phyloP scores from a whole-genome alignment of 495 filamentous ascomycete genomes.

The Darksidea phi region DNA sequence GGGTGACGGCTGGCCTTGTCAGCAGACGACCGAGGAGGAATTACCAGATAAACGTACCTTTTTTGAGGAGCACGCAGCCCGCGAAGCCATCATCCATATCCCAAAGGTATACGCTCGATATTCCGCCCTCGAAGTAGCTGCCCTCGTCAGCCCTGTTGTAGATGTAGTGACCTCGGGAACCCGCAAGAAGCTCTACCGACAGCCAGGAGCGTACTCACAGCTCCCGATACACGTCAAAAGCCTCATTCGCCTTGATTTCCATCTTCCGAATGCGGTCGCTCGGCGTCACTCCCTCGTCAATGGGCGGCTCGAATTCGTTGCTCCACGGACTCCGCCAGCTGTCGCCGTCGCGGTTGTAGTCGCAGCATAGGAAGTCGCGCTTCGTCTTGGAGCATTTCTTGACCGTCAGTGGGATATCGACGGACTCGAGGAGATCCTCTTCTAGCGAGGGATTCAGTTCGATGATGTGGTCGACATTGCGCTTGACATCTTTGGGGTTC shows the following conservation, averaged over 20 bases:
- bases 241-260: slow-evolving; percentile 90
- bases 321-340: slow-evolving; percentile 96
- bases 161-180: neutral
- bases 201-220: slow-evolving; percentile 53
- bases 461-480: slow-evolving; percentile 82
- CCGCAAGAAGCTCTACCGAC: neutral
- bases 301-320: slow-evolving; percentile 90
- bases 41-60: slow-evolving; percentile 57
- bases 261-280: slow-evolving; percentile 71
- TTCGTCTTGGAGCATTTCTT: slow-evolving; percentile 82
- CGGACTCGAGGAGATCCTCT: slow-evolving; percentile 95
- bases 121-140: slow-evolving; percentile 92
- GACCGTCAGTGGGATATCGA: slow-evolving; percentile 89
- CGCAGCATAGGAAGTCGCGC: slow-evolving; percentile 95
- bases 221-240: slow-evolving; percentile 95
- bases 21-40: neutral
- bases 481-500: slow-evolving; percentile 83
- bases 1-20: slow-evolving; percentile 54
- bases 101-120: slow-evolving; percentile 96
- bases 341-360: slow-evolving; percentile 99
- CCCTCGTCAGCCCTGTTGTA: slow-evolving; percentile 11
- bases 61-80: slow-evolving; percentile 92
- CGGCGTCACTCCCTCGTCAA: slow-evolving; percentile 51
- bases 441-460: slow-evolving; percentile 83
- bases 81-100: slow-evolving; percentile 98